A percentile compares a stretch with the other conserved stretches of the same genome.
Conservation (phyloP, 139 green algal species). For the Chlorella sp. region DNA sequence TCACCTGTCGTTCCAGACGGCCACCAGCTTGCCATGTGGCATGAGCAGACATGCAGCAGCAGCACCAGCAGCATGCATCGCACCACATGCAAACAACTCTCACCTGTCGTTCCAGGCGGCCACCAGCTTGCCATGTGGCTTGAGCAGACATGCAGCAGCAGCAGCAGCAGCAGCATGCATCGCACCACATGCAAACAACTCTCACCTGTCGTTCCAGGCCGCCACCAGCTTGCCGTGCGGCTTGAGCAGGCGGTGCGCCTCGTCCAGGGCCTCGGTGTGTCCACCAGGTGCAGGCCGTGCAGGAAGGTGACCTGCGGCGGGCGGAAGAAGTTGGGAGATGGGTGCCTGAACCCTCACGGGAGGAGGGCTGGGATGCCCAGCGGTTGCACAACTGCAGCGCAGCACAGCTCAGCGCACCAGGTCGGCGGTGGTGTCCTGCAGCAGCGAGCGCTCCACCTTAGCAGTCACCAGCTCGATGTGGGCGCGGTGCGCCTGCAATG, state of each 20-base stretch:
- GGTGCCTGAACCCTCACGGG: too few relatives aligned
- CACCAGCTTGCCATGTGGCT: too few relatives aligned
- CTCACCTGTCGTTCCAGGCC: slow-evolving; percentile 43
- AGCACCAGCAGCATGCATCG: background rate
- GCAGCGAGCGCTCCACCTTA: slow-evolving; percentile 39
- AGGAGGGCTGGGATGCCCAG: too few relatives aligned
- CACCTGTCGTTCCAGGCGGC: too few relatives aligned
- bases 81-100: too few relatives aligned
- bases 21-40: too few relatives aligned
- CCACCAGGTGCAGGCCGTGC: slow-evolving; percentile 40
- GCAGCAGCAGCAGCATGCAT: background rate
- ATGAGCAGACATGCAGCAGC: background rate
- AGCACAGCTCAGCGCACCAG: slow-evolving; percentile 4
- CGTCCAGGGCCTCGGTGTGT: slow-evolving; percentile 31
- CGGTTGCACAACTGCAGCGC: background rate
- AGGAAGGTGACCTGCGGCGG: slow-evolving; percentile 23
- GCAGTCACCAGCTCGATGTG: slow-evolving; percentile 44
- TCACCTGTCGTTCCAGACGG: too few relatives aligned
- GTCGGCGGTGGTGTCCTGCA: slow-evolving; percentile 34
- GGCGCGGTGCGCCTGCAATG: slow-evolving; percentile 6
- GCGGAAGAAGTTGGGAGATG: background rate
- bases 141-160: background rate
- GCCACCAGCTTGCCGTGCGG: slow-evolving; percentile 30
- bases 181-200: background rate
- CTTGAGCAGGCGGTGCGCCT: slow-evolving; percentile 40